These are phyloP conservation scores for Paecilomyces niveus DNA, from an alignment of 2,329 filamentous ascomycete genomes.

Conservation along the genomic window DNA sequence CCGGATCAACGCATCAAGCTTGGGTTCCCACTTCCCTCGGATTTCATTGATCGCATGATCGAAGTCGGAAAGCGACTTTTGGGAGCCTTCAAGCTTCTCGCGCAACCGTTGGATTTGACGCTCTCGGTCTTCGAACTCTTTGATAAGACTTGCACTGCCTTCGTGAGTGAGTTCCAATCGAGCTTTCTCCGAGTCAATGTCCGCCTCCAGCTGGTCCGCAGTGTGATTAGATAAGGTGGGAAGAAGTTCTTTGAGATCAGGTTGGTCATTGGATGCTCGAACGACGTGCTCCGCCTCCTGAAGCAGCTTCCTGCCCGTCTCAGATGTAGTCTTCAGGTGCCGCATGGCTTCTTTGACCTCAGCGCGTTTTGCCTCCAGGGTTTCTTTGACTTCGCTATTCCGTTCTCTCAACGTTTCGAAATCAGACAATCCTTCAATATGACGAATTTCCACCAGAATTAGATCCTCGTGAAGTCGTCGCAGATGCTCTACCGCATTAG, in stretches of 20 bases:
- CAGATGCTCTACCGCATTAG: constrained; percentile 55
- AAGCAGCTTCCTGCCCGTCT: constrained; percentile 8
- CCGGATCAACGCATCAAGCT: constrained; percentile 66
- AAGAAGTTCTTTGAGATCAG: constrained; percentile 31
- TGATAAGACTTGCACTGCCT: constrained; percentile 66
- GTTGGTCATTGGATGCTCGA: constrained; percentile 7
- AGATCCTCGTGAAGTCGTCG: constrained; percentile 56
- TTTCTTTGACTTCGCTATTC: constrained; percentile 52
- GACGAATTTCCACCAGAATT: constrained; percentile 61
- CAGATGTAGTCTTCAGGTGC: constrained; percentile 12
- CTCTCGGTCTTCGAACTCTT: constrained; percentile 68
- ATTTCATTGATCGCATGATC: constrained; percentile 57
- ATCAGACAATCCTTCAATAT: constrained; percentile 80
- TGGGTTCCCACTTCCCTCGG: constrained; percentile 72
- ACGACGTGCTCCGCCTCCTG: constrained; percentile 11
- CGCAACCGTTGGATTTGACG: constrained; percentile 62
- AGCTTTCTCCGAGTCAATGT: constrained; percentile 66
- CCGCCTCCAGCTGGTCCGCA: constrained; percentile 59
- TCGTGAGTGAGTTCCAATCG: constrained; percentile 74
- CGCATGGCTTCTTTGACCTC: constrained; percentile 25
- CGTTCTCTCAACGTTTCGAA: constrained; percentile 59
- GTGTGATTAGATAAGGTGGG: constrained; percentile 45
- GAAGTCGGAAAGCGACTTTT: constrained; percentile 49
- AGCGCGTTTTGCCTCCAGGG: constrained; percentile 23
- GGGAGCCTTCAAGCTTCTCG: constrained; percentile 50